Conservation (phyloP, 805 yeast genomes). For the Suhomyces kilbournensis region DNA sequence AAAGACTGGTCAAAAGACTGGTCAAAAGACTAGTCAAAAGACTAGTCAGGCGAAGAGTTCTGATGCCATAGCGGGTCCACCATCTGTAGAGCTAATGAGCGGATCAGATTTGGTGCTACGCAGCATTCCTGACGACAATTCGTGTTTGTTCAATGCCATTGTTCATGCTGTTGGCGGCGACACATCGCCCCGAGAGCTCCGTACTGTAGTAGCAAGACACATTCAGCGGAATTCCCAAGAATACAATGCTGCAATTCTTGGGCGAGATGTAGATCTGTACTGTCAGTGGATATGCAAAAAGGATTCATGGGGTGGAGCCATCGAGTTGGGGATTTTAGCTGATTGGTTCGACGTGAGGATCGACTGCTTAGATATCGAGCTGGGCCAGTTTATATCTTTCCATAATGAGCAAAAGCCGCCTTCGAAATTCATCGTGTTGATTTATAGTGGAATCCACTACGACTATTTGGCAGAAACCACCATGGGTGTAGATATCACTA, state of each 20-base stretch:
- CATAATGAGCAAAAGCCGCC: constrained; percentile 33
- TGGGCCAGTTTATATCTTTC: constrained; percentile 55
- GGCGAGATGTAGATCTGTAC: constrained; percentile 48
- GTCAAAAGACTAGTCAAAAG: too few relatives aligned
- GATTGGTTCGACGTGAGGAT: constrained; percentile 50
- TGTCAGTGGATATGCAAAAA: constrained; percentile 57
- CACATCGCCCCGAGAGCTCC: constrained; percentile 43
- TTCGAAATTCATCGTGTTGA: constrained; percentile 46
- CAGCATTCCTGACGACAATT: constrained; percentile 71
- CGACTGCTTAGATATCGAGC: constrained; percentile 62
- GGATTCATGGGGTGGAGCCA: constrained; percentile 82
- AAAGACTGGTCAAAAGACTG: too few relatives aligned
- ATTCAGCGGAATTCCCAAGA: constrained; percentile 38
- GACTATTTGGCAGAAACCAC: constrained; percentile 45
- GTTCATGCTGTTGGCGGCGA: constrained; percentile 44
- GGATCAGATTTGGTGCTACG: constrained; percentile 43
- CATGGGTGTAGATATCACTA: constrained; percentile 1
- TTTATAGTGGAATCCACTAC: constrained; percentile 73
- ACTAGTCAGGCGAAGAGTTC: not conserved
- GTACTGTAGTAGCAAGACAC: constrained; percentile 49
- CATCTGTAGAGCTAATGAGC: not conserved
- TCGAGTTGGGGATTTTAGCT: constrained; percentile 64
- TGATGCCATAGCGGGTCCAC: not conserved
- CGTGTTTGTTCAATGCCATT: constrained; percentile 70
- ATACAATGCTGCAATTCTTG: constrained; percentile 58